Evolutionary conservation across 179 eudicot species (phyloP).

Genomic region (Corrigiola litoralis): DNA sequence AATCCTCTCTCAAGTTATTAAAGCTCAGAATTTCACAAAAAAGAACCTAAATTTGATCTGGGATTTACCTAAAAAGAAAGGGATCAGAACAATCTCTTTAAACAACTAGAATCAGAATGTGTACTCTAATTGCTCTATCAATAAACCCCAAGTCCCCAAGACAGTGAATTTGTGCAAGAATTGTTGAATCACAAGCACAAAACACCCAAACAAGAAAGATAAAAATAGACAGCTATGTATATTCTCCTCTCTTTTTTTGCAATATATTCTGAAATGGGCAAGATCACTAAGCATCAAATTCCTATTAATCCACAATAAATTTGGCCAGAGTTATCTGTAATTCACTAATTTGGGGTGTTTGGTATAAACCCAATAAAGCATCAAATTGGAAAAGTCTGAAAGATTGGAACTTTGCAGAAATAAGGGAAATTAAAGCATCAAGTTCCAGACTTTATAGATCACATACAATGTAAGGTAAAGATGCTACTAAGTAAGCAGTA

Average conservation of each 20-base stretch:
- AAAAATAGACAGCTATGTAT: conserved; percentile 12
- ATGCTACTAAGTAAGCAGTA: not conserved
- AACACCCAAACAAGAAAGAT: not conserved
- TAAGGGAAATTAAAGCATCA: conserved; percentile 33
- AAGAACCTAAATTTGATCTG: conserved; percentile 19
- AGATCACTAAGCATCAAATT: conserved; percentile 42
- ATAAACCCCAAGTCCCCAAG: conserved; percentile 2
- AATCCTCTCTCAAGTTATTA: not conserved
- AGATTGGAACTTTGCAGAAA: conserved; percentile 42
- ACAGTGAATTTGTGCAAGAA: conserved; percentile 11
- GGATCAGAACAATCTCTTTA: conserved; percentile 7
- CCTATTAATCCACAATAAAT: conserved; percentile 14
- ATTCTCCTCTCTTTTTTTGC: not conserved
- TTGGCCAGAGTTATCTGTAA: conserved; percentile 10
- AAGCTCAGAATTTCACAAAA: conserved; percentile 7
- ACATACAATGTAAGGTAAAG: not conserved
- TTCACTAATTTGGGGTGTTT: conserved; percentile 16
- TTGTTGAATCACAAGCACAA: conserved; percentile 13
- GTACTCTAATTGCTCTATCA: not conserved
- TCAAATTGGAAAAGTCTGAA: conserved; percentile 24
- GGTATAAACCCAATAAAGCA: conserved; percentile 22
- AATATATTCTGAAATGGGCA: conserved; percentile 29
- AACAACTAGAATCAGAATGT: conserved; percentile 15
- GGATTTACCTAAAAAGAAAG: conserved; percentile 16
- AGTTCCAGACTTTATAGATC: conserved; percentile 33